These are phyloP conservation scores for Diaporthe longicolla DNA, from an alignment of 2,329 filamentous ascomycete species.

Conservation along the genomic window DNA sequence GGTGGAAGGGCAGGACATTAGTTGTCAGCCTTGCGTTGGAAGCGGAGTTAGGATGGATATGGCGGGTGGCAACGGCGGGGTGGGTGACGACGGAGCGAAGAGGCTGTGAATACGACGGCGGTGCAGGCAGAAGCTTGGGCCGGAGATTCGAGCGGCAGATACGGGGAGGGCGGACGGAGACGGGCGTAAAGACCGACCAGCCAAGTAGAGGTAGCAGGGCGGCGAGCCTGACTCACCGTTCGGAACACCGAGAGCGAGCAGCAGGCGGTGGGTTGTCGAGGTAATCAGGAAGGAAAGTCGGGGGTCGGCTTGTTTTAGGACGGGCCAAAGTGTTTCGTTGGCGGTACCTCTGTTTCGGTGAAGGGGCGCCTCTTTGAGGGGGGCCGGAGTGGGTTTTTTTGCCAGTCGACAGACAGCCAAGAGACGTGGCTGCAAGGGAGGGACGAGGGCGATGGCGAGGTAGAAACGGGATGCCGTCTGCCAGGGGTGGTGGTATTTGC, in stretches of 20 bases:
- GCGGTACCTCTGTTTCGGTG: conserved; percentile 25
- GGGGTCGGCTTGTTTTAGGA: conserved; percentile 26
- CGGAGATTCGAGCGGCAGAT: conserved; percentile 29
- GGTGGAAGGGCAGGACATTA: conserved; percentile 18
- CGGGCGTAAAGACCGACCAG: not conserved
- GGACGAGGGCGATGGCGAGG: too few species aligned
- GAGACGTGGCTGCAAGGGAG: conserved; percentile 21
- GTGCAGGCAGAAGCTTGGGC: conserved; percentile 38
- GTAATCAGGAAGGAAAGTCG: conserved; percentile 15
- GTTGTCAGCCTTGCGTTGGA: conserved; percentile 37
- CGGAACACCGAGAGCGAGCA: conserved; percentile 31
- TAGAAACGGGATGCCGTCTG: not conserved
- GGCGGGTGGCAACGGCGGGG: conserved; percentile 38
- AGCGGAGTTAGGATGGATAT: conserved; percentile 34
- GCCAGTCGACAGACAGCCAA: conserved; percentile 6
- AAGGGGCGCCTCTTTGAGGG: conserved; percentile 11
- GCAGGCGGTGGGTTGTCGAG: conserved; percentile 1
- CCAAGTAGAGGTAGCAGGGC: not conserved
- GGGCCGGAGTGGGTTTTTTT: conserved; percentile 11
- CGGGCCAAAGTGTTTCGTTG: conserved; percentile 31
- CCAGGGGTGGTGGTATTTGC: not conserved
- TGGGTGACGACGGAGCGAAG: conserved; percentile 39
- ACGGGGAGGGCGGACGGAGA: conserved; percentile 26
- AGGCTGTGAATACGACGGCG: conserved; percentile 36
- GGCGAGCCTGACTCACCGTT: conserved; percentile 19